Base-by-base conservation (phyloP, 495 filamentous ascomycete species). In the Parachaetomium inaequale region DNA sequence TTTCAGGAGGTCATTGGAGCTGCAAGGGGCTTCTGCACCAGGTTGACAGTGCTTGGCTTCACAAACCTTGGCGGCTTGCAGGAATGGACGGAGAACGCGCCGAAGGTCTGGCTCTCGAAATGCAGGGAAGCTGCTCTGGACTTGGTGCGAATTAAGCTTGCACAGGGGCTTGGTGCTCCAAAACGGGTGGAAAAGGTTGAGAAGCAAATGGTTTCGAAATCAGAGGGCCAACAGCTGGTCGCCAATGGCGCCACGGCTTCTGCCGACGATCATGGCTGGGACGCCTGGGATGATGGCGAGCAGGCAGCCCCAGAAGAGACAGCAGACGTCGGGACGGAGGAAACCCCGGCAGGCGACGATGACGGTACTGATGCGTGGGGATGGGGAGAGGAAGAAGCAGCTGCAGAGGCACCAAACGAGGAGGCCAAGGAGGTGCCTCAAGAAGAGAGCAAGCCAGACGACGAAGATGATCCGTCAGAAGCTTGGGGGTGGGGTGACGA, bases 21-120 rank as follows among this genome's bases (percentile, higher is more conserved):
- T 52, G 84, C 91, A 10, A 73, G 79, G 38, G 69, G 79, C 8
- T 90, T 97, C 65, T 87, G 85, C 38, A 73, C 76, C 10, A 79
- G 72, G 3, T 73, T 97, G 14, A 83, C 86, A 47, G 72, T 74
- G 1, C 75, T 88, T 14, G 79, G 82, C 0, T 92, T 90, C 84
- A 80, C 81, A 28, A 89, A 89, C 21, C 81, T 88, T 25, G 81
- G 85, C 59, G 83, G 86, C 21, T 73, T 98, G 57, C 78, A 84
- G 11, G 87, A 90, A 43, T 98, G 94, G 94, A 85, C 88, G 0
- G 84, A 88, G 32, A 84, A 85, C 52, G 88, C 88, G 7, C 88
- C 93, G 6, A 83, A 83, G 25, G 82, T 92, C 14, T 98, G 94
- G 94, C 79, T 97, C 23, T 83, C 85, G n/a, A 92, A 89, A 70